A percentile compares a stretch with the other conserved stretches of the same genome.
phyloP scores from a whole-genome alignment of 306 rosid genomes.

The Dalbergia cultrata region DNA sequence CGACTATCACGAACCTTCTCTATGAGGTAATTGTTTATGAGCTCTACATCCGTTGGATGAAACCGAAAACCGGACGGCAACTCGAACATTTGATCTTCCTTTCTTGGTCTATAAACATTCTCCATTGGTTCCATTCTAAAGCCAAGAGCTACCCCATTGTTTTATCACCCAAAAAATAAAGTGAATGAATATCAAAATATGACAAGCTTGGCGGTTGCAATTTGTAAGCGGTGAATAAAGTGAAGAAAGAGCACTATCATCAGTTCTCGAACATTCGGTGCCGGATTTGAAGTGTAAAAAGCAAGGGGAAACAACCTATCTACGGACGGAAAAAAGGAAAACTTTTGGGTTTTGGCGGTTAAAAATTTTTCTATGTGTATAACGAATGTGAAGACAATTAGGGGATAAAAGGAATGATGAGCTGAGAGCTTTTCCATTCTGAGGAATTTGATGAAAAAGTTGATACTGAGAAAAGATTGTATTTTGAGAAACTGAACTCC shows the following conservation, averaged over 20 bases:
- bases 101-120: constrained; percentile 33
- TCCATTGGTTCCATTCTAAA: constrained; percentile 51
- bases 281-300: constrained; percentile 9
- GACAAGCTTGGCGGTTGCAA: background rate
- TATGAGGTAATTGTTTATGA: constrained; percentile 66
- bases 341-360: constrained; percentile 22
- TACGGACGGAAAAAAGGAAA: background rate
- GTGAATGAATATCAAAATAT: background rate
- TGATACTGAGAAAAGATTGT: constrained; percentile 36
- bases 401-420: constrained; percentile 18
- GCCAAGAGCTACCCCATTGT: constrained; percentile 13
- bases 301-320: constrained; percentile 1
- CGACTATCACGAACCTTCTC: constrained; percentile 62
- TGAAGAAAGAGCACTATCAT: background rate
- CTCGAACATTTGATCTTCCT: constrained; percentile 52
- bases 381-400: background rate
- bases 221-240: background rate
- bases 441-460: constrained; percentile 31
- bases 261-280: background rate
- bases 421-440: constrained; percentile 15
- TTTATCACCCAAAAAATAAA: constrained; percentile 19
- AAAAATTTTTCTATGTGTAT: constrained; percentile 6
- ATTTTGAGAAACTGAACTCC: constrained; percentile 21
- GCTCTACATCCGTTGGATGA: constrained; percentile 85
- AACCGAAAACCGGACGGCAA: constrained; percentile 84